Evolutionary conservation across 768 basidiomycete species (phyloP).

Genomic region (Coprinopsis cinerea): DNA sequence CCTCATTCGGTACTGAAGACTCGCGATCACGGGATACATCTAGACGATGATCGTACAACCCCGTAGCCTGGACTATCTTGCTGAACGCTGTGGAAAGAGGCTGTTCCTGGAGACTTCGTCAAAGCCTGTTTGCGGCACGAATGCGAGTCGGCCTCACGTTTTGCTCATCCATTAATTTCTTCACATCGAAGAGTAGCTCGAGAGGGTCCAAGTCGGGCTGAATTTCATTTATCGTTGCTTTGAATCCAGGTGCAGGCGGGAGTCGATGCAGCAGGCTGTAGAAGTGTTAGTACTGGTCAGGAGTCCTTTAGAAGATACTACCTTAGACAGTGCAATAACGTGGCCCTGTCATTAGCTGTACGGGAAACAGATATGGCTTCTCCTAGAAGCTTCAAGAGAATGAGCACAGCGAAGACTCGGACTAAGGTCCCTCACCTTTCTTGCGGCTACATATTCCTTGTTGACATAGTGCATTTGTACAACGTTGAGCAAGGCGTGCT

Average conservation of each 20-base stretch:
- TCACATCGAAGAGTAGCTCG: slow-evolving; percentile 72
- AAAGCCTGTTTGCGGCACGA: not conserved
- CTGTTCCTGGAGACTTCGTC: slow-evolving; percentile 45
- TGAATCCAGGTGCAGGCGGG: slow-evolving; percentile 43
- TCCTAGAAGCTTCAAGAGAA: slow-evolving; percentile 64
- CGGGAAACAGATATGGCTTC: slow-evolving; percentile 80
- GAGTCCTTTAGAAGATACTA: slow-evolving; percentile 20
- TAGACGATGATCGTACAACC: slow-evolving; percentile 66
- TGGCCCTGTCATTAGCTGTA: slow-evolving; percentile 61
- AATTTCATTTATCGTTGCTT: slow-evolving; percentile 60
- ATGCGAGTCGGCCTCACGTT: slow-evolving; percentile 37
- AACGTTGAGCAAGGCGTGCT: slow-evolving; percentile 73
- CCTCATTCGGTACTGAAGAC: slow-evolving; percentile 39
- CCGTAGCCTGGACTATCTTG: slow-evolving; percentile 60
- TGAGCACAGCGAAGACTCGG: not conserved
- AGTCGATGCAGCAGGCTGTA: slow-evolving; percentile 67
- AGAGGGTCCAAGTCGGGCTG: slow-evolving; percentile 72
- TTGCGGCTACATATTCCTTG: slow-evolving; percentile 61
- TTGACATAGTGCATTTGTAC: slow-evolving; percentile 73
- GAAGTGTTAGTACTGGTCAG: not conserved
- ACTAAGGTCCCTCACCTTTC: slow-evolving; percentile 39
- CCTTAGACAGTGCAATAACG: slow-evolving; percentile 79
- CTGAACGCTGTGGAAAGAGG: slow-evolving; percentile 64
- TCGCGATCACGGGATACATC: slow-evolving; percentile 35
- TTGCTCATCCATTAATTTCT: slow-evolving; percentile 64